phyloP scores from a whole-genome alignment of 2,329 filamentous ascomycete genomes.

The Aureobasidium pullulans region DNA sequence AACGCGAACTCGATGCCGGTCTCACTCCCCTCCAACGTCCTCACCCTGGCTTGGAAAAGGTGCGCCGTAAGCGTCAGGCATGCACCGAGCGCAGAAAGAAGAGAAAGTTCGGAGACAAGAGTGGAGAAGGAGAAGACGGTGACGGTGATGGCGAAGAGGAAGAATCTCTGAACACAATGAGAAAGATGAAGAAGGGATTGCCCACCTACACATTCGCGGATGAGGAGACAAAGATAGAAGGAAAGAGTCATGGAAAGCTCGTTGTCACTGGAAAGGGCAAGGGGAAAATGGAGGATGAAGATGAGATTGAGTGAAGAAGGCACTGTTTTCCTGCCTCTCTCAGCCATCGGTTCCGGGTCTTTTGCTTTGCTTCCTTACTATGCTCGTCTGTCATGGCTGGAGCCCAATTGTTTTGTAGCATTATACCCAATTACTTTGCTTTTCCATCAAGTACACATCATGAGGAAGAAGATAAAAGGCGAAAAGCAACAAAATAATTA shows the following conservation, averaged over 20 bases:
- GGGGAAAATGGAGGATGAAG: not conserved
- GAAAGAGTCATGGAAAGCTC: not conserved
- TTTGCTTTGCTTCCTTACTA: no score
- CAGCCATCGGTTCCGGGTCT: no score
- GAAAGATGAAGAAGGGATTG: not conserved
- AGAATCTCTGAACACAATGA: not conserved
- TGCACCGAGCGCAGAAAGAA: not conserved
- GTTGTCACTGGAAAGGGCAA: not conserved
- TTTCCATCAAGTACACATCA: no score
- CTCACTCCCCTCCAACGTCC: not conserved
- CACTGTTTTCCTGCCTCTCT: no score
- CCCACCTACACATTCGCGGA: not conserved
- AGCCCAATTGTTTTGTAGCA: no score
- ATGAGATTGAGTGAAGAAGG: not conserved
- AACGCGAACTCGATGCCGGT: not conserved
- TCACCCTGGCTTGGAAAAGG: not conserved
- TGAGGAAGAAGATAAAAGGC: no score
- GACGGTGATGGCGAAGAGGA: not conserved
- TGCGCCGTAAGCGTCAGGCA: not conserved
- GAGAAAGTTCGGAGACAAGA: not conserved
- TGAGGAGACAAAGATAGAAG: not conserved
- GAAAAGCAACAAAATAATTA: no score
- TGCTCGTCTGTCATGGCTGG: no score
- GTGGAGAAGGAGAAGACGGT: not conserved
- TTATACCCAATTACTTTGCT: no score